Evolutionary conservation across 2,329 filamentous ascomycete species (phyloP).

Genomic region (Aquanectria penicillioides): DNA sequence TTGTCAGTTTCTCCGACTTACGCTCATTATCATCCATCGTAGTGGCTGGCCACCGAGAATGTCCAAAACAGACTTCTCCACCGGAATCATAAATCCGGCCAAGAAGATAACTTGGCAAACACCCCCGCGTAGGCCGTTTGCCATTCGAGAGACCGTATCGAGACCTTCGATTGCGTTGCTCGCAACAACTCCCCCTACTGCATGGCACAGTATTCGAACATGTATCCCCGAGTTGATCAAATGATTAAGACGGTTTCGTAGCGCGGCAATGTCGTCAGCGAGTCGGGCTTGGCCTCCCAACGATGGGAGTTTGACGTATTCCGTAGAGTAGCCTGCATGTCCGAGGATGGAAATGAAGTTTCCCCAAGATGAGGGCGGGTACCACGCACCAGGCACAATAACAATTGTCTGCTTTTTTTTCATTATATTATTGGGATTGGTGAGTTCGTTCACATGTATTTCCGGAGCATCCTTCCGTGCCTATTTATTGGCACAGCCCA

Average conservation of each 20-base stretch:
- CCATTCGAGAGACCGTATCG: neutral
- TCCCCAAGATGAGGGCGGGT: neutral
- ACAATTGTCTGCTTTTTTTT: too few species aligned
- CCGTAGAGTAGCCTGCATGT: neutral
- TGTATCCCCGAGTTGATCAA: neutral
- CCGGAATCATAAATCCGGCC: neutral
- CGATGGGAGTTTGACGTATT: neutral
- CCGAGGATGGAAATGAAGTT: neutral
- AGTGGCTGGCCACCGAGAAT: neutral
- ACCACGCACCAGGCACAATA: constrained; percentile 1
- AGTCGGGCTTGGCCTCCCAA: neutral
- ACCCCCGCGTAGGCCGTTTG: too few species aligned
- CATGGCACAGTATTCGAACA: neutral
- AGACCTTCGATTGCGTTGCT: neutral
- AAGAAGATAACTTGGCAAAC: neutral
- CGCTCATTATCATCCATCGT: neutral
- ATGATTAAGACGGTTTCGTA: neutral
- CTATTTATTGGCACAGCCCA: too few species aligned
- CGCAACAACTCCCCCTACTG: neutral
- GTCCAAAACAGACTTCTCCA: neutral
- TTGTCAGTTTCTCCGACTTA: neutral
- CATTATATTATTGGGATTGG: too few species aligned
- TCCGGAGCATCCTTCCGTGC: too few species aligned
- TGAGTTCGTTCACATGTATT: too few species aligned
- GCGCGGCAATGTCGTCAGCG: neutral